Base-by-base conservation (phyloP, 2,329 filamentous ascomycete species). In the Pseudogymnoascus sp. region DNA sequence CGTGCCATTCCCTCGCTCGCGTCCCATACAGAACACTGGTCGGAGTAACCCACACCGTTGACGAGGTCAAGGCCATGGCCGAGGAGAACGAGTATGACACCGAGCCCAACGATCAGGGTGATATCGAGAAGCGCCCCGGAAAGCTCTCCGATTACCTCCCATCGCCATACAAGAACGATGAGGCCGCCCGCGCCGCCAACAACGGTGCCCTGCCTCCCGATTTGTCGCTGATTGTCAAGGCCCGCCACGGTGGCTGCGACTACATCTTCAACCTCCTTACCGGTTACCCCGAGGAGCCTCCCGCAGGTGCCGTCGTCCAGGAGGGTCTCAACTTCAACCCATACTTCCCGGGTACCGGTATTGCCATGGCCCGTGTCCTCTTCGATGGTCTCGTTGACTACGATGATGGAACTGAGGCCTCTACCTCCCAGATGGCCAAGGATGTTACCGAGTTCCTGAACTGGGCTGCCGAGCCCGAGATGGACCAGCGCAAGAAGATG, bases 401-500 rank as follows among this genome's bases (percentile, higher is more conserved):
- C 81, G 95, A 99, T 78, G 95, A 99, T 71, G 92, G 85, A 68
- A 99, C 95, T 45, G 90, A 92, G 62, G 95, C 95, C 61, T 91
- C 93, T 67, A 92, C 92, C 70, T 97, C 93, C 68, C 95, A 99
- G 82, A 99, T 99, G 95, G 95, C 95, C 79, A 99, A 99, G 88
- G 95, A 99, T 73, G 95, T 99, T 66, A 88, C 90, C 66, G 95
- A 99, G 81, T 99, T 99, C 83, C 85, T 99, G 76, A 98, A 99
- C 88, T 99, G 95, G 95, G 85, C 95, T 63, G 93, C 95, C 65
- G 95, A 99, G 83, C 95, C 95, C 60, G 95, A 99, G 84, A 96
- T 97, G 92, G 95, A 99, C 76, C 89, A 97, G 77, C 90, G 95
- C 77, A 99, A 99, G 90, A 95, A 92, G 83, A 99, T 98, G 95